Base-by-base conservation (phyloP, 139 green algal genomes). In the Auxenochlorella pyrenoidosa region DNA sequence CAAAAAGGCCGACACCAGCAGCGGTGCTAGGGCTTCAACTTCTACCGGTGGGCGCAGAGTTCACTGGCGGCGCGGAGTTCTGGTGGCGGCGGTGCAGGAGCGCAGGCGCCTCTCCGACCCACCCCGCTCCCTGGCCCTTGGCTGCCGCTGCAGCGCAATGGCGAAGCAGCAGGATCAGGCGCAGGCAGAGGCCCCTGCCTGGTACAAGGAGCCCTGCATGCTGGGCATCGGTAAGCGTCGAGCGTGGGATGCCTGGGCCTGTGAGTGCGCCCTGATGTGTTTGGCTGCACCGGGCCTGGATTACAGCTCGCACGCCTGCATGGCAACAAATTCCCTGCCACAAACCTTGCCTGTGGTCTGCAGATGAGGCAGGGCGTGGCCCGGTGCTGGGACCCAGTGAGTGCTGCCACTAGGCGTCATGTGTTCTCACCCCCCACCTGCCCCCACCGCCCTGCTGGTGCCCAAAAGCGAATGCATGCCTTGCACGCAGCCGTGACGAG, bases 311-410 rank as follows among this genome's bases (percentile, higher is more conserved):
- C 15, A 63, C 2, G 54, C 54, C 18, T 63, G 54, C 18, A 24
- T 22, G 54, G 54, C 54, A 63, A 2, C 70, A 2, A 2, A 3
- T 40, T 1, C 15, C 41, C 24, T 40, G 41, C 13, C 19, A 41
- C 47, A 32, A 19, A 36, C 30, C 76, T n/a, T 34, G 30, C 5
- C 15, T 63, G 41, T 79, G 47, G 18, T 0, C 36, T 71, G 85
- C 89, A 95, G 96, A 99, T 91, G 96, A 99, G 82, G 96, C 96
- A 15, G 96, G 96, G 0, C 86, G 96, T 30, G 96, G 96, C 0
- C 96, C 96, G 28, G 96, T 99, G 34, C 84, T 99, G 13, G 97
- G 96, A 0, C 88, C 95, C 34, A 99, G 99, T 85, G 41, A 85
- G 80, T 76, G 41, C 12, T 38, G 59, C 19, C 18, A 32, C 30